Conservation (phyloP, 208 protist genomes). For the Trypanosoma conorhini region DNA sequence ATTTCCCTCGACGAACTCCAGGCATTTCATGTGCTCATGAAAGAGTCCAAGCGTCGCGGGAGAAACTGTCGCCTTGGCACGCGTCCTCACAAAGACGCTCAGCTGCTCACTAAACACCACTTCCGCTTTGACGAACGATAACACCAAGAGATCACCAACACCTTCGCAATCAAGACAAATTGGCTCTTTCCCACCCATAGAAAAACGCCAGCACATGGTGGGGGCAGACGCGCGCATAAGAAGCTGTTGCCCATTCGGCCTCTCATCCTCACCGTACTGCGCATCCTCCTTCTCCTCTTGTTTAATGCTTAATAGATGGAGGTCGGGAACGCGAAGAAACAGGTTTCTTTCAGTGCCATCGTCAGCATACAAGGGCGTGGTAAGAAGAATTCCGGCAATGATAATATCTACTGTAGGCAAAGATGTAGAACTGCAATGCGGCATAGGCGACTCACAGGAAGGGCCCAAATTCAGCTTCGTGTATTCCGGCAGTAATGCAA, state of each 20-base stretch:
- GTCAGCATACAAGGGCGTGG: neutral
- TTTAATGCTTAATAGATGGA: neutral
- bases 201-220: conserved; percentile 5
- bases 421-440: neutral
- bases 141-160: conserved; percentile 42
- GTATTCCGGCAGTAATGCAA: conserved; percentile 1
- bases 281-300: neutral
- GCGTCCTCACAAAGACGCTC: conserved; percentile 35
- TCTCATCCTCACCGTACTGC: neutral
- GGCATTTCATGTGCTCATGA: conserved; percentile 39
- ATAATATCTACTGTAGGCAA: conserved; percentile 11
- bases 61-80: conserved; percentile 49
- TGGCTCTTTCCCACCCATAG: neutral
- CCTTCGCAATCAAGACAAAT: conserved; percentile 18
- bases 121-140: conserved; percentile 42
- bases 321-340: conserved; percentile 3
- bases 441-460: neutral
- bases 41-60: conserved; percentile 45
- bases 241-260: neutral
- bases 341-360: neutral
- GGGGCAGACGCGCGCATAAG: neutral
- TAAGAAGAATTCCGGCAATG: conserved; percentile 10
- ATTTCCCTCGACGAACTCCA: neutral
- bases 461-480: neutral
- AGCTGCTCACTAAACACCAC: conserved; percentile 37